phyloP scores from a whole-genome alignment of 208 protist species.

The Endotrypanum monterogeii region DNA sequence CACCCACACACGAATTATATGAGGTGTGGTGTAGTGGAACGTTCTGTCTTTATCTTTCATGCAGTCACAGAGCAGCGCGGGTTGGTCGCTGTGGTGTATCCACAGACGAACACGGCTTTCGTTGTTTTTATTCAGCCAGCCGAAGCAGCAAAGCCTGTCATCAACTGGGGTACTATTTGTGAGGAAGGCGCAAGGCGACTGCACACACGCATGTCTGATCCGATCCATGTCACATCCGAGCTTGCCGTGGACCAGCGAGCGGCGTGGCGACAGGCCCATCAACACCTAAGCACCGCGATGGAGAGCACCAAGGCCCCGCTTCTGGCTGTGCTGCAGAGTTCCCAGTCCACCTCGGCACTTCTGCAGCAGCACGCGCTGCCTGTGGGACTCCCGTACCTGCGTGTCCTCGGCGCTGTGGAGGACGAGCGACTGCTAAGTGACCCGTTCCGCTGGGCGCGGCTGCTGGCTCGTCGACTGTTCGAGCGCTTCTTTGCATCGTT shows the following conservation, averaged over 20 bases:
- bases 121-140: conserved; percentile 84
- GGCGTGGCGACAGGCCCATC: conserved; percentile 71
- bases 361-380: conserved; percentile 72
- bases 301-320: conserved; percentile 49
- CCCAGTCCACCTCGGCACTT: conserved; percentile 51
- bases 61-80: conserved; percentile 56
- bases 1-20: conserved; percentile 53
- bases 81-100: conserved; percentile 70
- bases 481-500: conserved; percentile 83
- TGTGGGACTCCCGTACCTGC: conserved; percentile 61
- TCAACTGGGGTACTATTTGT: conserved; percentile 66
- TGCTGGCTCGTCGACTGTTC: conserved; percentile 66
- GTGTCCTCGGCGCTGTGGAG: conserved; percentile 76
- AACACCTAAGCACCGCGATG: conserved; percentile 49
- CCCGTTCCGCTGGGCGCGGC: conserved; percentile 79
- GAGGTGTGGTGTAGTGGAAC: conserved; percentile 29
- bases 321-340: conserved; percentile 80
- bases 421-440: conserved; percentile 86
- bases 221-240: conserved; percentile 42
- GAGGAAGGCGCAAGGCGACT: conserved; percentile 63
- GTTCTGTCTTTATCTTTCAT: conserved; percentile 84
- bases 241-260: conserved; percentile 51
- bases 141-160: conserved; percentile 54
- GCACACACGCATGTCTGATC: conserved; percentile 18
- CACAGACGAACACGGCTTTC: conserved; percentile 42